Evolutionary conservation across 108 stramenopile genomes (phyloP), one percentile per base, ranked within the genome.

Genomic region (Chaetoceros muelleri): DNA sequence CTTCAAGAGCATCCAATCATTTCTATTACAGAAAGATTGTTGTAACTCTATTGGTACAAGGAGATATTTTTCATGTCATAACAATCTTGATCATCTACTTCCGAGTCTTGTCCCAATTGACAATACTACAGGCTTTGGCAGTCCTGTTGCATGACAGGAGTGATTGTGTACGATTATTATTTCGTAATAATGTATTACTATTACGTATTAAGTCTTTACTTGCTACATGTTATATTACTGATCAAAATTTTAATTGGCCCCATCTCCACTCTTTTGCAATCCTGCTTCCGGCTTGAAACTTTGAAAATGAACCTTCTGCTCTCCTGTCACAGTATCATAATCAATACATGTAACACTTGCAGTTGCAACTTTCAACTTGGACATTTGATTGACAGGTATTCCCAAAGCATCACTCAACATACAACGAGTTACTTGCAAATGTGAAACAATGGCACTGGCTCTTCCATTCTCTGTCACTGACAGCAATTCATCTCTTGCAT

Each of bases 221-320:
- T n/a, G n/a, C n/a, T n/a, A n/a, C n/a, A n/a, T n/a, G n/a, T n/a
- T n/a, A n/a, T n/a, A n/a, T n/a, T n/a, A 51, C 18, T 51, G 50
- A 21, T 20, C 22, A 10, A 19, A 51, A 16, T n/a, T 44, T 71
- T 73, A 90, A 67, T 93, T 93, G 1, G 83, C 92, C 2, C 78
- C 75, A 67, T 93, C 92, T 30, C 66, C 77, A 47, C 75, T 74
- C 34, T 61, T 51, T 51, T 57, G 54, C 24, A 93, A 56, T 10
- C 87, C 92, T 44, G 72, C 84, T 3, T 89, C 72, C 20, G 92
- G 92, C 52, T 93, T 93, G 73, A 87, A 85, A 46, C 74, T 75
- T 52, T 84, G 81, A 61, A 85, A 88, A 57, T 82, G 79, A 1
- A 93, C 85, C 22, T 66, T 66, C 48, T 81, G 73, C 13, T 61